Base-by-base conservation (phyloP, 2,329 filamentous ascomycete genomes). In the Diaporthe australafricana region DNA sequence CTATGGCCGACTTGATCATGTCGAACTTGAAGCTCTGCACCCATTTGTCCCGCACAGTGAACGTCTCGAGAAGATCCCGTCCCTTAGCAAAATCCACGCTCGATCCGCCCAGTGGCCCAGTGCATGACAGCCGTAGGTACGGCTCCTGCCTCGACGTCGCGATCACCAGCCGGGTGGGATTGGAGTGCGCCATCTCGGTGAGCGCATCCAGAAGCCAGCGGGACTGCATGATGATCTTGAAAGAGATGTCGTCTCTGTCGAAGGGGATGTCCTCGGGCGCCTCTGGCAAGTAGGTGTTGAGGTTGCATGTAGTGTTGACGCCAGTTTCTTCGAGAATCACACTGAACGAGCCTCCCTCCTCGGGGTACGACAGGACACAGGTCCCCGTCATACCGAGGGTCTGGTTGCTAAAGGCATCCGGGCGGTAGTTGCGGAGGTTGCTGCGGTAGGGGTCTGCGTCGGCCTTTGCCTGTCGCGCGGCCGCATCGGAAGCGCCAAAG, bases 201-300 rank as follows among this genome's bases (percentile, higher is more conserved):
- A 95, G 85, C 20, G 91, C 90, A 77, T 95, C 93, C 14, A 93
- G 87, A 5, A 96, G 87, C 82, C 89, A 92, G 42, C 88, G 88
- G 14, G 92, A 90, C 76, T 92, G 93, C 93, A 98, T 98, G 79
- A 99, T 98, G 72, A 98, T 94, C 81, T 98, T 99, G 84, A 98
- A 93, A 11, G 90, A 87, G 11, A 98, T 86, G 67, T 91, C 89
- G 65, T 94, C 89, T 40, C 95, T 90, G 78, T 96, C 91, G 76
- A 99, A 94, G 0, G 96, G 96, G 56, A 99, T 98, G 66, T 95
- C 92, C 66, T 95, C 92, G 20, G 90, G 88, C 52, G 84, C 83
- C 75, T 94, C 92, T 20, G 93, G 89, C 63, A 95, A 88, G 82
- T 98, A 99, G 0, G 96, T 98, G 9, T 92, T 94, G 66, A 99